Base-by-base conservation (phyloP, 495 filamentous ascomycete genomes). In the Hypomontagnella monticulosa region DNA sequence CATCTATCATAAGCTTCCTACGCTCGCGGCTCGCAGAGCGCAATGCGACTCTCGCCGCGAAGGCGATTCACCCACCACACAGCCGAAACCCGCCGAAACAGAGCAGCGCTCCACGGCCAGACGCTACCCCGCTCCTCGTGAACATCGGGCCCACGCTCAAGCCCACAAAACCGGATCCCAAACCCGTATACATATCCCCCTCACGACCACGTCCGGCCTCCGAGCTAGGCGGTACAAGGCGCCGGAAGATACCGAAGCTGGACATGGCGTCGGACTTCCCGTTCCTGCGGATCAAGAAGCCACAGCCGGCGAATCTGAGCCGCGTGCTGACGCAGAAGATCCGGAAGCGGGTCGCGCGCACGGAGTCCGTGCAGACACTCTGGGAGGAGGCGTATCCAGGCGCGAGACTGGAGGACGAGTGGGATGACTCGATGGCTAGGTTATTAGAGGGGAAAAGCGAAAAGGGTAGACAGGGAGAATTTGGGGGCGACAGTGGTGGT, bases 211-310 rank as follows among this genome's bases (percentile, higher is more conserved):
- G 76, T 9, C 78, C 81, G 6, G 64, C 79, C 1, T 69, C 78
- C 3, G 48, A 71, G 16, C 72, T 84, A 2, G 71, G 57, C 42
- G 83, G 80, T 20, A 49, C 71, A 16, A 84, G 84, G 7, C 80
- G 80, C 40, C 84, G 89, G 12, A 79, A 78, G 47, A 71, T 93
- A 3, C 91, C 91, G 0, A 74, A 74, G 0, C 72, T 93, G 1
- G 84, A 85, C 63, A 80, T 80, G 59, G 84, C 86, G 2, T 76
- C 77, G 36, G 84, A 82, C 23, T 63, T 90, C n/a, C 89, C 91
- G 0, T 88, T 93, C 58, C 74, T 95, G 41, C 86, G 90, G 19
- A 72, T 91, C 49, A 83, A 80, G 61, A 93, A 92, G 71, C 89
- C 90, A 6, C 89, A 92, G 67, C 81, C 89, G 4, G 65, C 70